These are phyloP conservation scores for Cyclocybe aegerita DNA, from an alignment of 768 basidiomycete species.

Conservation along the genomic window DNA sequence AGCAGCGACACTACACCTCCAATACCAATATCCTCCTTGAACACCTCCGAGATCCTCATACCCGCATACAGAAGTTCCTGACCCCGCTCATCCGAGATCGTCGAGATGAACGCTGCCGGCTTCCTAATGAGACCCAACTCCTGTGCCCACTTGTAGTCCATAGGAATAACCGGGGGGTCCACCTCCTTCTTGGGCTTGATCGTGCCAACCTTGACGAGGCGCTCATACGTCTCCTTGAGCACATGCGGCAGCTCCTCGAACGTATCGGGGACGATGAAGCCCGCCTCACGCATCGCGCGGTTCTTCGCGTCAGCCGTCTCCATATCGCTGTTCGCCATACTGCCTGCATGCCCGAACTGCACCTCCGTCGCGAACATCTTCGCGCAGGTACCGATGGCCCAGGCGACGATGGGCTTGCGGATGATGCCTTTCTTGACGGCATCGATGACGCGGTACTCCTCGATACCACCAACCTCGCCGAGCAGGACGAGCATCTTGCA, in stretches of 20 bases:
- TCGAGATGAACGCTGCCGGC: conserved; percentile 98
- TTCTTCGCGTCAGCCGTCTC: conserved; percentile 99
- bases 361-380: conserved; percentile 99
- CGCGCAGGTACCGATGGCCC: conserved; percentile 99
- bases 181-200: conserved; percentile 75
- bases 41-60: conserved; percentile 98
- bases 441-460: conserved; percentile 98
- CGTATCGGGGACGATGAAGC: conserved; percentile 95
- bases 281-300: conserved; percentile 88
- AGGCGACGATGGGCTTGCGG: conserved; percentile 98
- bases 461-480: conserved; percentile 97
- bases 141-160: conserved; percentile 99
- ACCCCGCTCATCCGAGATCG: conserved; percentile 98
- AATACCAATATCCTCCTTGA: conserved; percentile 95
- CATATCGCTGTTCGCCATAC: conserved; percentile 95
- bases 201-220: conserved; percentile 66
- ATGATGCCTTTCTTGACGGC: conserved; percentile 92
- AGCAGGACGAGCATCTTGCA: conserved; percentile 99
- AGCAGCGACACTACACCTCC: conserved; percentile 95
- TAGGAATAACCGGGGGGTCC: conserved; percentile 95
- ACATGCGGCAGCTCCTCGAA: conserved; percentile 94
- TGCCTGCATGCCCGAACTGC: conserved; percentile 98
- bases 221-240: conserved; percentile 82
- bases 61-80: conserved; percentile 98
- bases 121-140: conserved; percentile 98